phyloP scores from a whole-genome alignment of 2,329 filamentous ascomycete species.

The Akanthomyces uredinophilus region DNA sequence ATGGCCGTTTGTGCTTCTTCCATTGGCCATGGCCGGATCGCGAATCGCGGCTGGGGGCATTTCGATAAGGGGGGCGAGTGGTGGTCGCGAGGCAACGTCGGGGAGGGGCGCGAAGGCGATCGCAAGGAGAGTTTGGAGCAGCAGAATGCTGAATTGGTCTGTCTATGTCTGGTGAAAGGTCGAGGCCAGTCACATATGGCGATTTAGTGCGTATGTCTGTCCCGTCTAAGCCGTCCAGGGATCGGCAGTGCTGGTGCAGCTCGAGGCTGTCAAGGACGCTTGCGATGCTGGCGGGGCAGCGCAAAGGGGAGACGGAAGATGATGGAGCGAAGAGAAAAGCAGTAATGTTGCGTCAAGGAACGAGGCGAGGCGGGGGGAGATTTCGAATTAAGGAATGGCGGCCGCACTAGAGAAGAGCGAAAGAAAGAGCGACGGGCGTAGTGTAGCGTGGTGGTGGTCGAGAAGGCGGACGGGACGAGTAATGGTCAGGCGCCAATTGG shows the following conservation, averaged over 20 bases:
- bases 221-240: not conserved
- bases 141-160: not conserved
- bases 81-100: not conserved
- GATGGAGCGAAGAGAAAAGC: not conserved
- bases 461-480: conserved; percentile 20
- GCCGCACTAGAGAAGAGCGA: conserved; percentile 14
- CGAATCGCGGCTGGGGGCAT: conserved; percentile 9
- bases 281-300: not conserved
- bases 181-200: not conserved
- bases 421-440: conserved; percentile 10
- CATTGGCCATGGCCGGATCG: conserved; percentile 11
- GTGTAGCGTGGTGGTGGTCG: conserved; percentile 3
- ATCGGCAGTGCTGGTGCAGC: not conserved
- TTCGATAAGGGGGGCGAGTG: not conserved
- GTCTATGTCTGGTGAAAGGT: not conserved
- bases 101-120: not conserved
- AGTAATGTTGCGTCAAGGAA: not conserved
- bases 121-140: not conserved
- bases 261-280: not conserved
- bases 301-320: not conserved
- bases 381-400: not conserved
- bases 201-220: not conserved
- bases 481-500: conserved; percentile 30
- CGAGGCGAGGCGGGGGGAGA: not conserved
- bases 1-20: conserved; percentile 20